A percentile compares a stretch with the other conserved stretches of the same genome.
Evolutionary conservation across 805 yeast species (phyloP).

Genomic region (Candida anglica): DNA sequence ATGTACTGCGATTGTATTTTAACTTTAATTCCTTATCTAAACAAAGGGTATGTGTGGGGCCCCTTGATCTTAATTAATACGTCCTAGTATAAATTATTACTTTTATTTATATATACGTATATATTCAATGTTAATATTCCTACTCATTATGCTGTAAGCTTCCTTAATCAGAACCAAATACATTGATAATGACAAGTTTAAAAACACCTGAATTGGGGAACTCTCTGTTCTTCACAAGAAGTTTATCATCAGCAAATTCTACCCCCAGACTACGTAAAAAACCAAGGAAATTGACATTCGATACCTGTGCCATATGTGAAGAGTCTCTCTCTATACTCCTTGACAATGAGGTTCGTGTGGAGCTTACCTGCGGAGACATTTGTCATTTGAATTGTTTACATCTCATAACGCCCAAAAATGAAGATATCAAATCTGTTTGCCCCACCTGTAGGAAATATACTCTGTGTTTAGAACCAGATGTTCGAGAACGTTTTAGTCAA

Average conservation of each 20-base stretch:
- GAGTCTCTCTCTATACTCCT: conserved; percentile 7
- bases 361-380: conserved; percentile 3
- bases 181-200: no score
- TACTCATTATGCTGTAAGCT: background rate
- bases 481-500: background rate
- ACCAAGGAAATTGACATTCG: background rate
- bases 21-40: no score
- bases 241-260: no score
- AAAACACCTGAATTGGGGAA: no score
- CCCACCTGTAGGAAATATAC: background rate
- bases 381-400: conserved; percentile 2
- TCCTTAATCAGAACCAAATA: no score
- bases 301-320: conserved; percentile 15
- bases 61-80: no score
- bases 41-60: no score
- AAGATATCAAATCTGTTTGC: background rate
- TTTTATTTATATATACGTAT: background rate
- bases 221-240: no score
- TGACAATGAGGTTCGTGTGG: background rate
- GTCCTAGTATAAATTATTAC: no score
- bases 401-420: background rate
- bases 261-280: background rate
- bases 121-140: background rate
- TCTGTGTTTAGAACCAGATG: background rate
- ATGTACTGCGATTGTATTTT: no score